Evolutionary conservation across 2,329 filamentous ascomycete species (phyloP).

Genomic region (Trematosphaeria pertusa): DNA sequence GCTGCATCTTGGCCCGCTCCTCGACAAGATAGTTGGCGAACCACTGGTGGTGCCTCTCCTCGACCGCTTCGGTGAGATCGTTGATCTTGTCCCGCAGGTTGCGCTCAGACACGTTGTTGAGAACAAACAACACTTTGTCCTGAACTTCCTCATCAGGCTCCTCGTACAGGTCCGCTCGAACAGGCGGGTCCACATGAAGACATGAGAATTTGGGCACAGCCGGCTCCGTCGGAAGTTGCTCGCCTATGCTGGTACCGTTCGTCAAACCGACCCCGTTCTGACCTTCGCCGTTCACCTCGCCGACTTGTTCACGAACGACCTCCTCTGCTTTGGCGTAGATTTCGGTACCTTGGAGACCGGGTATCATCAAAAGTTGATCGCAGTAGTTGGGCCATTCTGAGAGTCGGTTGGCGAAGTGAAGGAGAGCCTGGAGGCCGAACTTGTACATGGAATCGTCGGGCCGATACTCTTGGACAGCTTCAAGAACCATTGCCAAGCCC

Average conservation of each 20-base stretch:
- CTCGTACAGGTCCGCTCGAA: conserved; percentile 70
- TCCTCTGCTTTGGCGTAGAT: conserved; percentile 84
- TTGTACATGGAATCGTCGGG: conserved; percentile 95
- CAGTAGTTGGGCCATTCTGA: conserved; percentile 97
- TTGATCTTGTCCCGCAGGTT: conserved; percentile 85
- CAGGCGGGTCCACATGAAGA: conserved; percentile 75
- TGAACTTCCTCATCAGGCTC: conserved; percentile 85
- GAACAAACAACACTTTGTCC: conserved; percentile 91
- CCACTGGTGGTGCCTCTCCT: conserved; percentile 89
- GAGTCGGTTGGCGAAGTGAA: conserved; percentile 83
- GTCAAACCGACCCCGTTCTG: conserved; percentile 61
- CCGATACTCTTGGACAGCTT: conserved; percentile 85
- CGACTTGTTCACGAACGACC: conserved; percentile 72
- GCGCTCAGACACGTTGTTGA: conserved; percentile 94
- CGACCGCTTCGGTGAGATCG: conserved; percentile 79
- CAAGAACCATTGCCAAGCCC: conserved; percentile 96
- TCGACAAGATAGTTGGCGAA: conserved; percentile 95
- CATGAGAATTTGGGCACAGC: conserved; percentile 76
- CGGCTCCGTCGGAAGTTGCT: conserved; percentile 65
- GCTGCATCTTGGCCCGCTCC: conserved; percentile 94
- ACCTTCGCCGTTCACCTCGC: conserved; percentile 59
- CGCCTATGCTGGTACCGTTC: conserved; percentile 73
- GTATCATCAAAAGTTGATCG: conserved; percentile 80
- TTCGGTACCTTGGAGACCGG: conserved; percentile 82
- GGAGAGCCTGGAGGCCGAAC: conserved; percentile 92